Conservation (phyloP, 345 rosid genomes). For the Tarenaya hassleriana region DNA sequence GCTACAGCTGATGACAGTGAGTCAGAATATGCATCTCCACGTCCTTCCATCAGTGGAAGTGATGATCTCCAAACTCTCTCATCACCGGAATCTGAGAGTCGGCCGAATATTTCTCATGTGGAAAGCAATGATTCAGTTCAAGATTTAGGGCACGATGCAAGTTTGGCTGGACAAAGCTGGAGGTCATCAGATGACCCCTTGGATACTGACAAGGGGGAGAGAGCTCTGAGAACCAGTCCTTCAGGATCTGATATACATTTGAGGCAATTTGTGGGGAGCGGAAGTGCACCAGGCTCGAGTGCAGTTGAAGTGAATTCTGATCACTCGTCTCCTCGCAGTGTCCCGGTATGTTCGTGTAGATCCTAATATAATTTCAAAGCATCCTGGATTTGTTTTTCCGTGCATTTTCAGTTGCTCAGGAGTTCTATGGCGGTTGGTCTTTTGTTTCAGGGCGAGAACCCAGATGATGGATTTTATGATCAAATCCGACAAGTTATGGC, state of each 20-base stretch:
- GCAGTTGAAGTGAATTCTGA: conserved; percentile 14
- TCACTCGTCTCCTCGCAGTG: conserved; percentile 42
- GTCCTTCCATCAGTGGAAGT: conserved; percentile 27
- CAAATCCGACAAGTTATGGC: conserved; percentile 40
- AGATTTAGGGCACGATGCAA: conserved; percentile 36
- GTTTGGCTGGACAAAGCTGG: conserved; percentile 27
- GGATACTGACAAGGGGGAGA: conserved; percentile 41
- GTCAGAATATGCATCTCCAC: conserved; percentile 8
- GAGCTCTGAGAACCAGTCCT: conserved; percentile 20
- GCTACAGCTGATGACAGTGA: conserved; percentile 14
- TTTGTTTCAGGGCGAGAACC: conserved; percentile 48
- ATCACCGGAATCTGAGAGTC: conserved; percentile 36
- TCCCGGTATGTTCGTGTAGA: conserved; percentile 43
- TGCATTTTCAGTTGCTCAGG: conserved; percentile 17
- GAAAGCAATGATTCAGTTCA: conserved; percentile 43
- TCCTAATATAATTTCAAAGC: conserved; percentile 9
- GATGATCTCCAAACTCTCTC: conserved; percentile 30
- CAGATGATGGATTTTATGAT: conserved; percentile 40
- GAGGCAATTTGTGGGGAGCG: background rate
- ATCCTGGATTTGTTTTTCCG: conserved; percentile 1
- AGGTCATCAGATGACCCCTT: conserved; percentile 23
- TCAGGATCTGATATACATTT: conserved; percentile 4
- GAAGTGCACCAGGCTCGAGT: conserved; percentile 10
- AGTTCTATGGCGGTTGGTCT: conserved; percentile 15
- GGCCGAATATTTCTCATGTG: conserved; percentile 22